Evolutionary conservation across 148 eudicot genomes (phyloP).

Genomic region (Selenicereus undatus): DNA sequence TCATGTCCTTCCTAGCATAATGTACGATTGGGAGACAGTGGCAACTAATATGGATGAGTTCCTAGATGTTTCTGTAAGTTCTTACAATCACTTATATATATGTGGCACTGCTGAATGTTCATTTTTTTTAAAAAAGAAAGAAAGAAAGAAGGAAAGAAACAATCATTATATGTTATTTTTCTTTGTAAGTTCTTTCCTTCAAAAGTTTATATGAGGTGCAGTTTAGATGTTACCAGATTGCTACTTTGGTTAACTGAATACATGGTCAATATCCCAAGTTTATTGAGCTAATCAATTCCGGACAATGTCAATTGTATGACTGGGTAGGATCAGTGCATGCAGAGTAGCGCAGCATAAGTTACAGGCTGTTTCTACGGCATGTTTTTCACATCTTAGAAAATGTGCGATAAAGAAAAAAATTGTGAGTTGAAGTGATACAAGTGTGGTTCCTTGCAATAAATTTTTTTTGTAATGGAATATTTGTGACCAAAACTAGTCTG

Average conservation of each 20-base stretch:
- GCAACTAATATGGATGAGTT: conserved; percentile 97
- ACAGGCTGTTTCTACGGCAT: too few species aligned
- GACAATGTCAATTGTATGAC: not conserved
- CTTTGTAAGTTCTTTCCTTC: not conserved
- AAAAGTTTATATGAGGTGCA: not conserved
- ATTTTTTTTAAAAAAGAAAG: not conserved
- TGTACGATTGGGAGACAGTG: conserved; percentile 86
- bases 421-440: too few species aligned
- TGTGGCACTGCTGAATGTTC: not conserved
- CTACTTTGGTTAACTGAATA: not conserved
- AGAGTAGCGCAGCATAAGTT: not conserved
- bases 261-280: not conserved
- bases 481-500: too few species aligned
- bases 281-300: not conserved
- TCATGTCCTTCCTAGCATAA: conserved; percentile 61
- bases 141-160: not conserved
- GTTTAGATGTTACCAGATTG: not conserved
- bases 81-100: not conserved
- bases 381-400: too few species aligned
- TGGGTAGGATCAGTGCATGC: not conserved
- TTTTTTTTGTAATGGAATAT: too few species aligned
- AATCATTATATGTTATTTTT: not conserved
- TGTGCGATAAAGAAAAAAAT: too few species aligned
- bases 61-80: conserved; percentile 86
- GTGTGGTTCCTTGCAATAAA: too few species aligned